A percentile compares a stretch with the other conserved stretches of the same genome.
These are phyloP conservation scores for Heliocybe sulcata DNA, from an alignment of 1,284 basidiomycete genomes.

Conservation along the genomic window DNA sequence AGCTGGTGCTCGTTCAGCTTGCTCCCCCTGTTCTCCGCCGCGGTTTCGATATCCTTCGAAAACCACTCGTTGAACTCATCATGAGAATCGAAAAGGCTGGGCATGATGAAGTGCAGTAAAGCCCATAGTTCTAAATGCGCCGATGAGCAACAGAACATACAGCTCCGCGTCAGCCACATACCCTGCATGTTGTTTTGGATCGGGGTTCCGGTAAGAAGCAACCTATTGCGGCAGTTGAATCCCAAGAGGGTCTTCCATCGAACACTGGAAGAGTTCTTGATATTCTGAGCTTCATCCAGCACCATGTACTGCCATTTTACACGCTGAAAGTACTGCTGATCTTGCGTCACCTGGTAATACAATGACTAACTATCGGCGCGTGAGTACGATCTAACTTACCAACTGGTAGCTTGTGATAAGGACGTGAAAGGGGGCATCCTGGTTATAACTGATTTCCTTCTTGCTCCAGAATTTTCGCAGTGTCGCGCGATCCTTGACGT, in stretches of 20 bases:
- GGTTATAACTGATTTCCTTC: conserved; percentile 93
- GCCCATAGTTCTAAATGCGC: conserved; percentile 88
- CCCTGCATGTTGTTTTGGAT: conserved; percentile 99
- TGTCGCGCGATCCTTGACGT: conserved; percentile 92
- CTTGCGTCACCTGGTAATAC: conserved; percentile 73
- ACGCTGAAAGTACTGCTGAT: conserved; percentile 97
- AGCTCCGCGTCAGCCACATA: conserved; percentile 24
- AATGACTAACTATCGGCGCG: not conserved
- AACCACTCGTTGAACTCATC: conserved; percentile 99
- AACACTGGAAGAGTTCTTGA: conserved; percentile 97
- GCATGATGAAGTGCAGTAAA: conserved; percentile 99
- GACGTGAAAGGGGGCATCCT: conserved; percentile 95
- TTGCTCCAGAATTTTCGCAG: conserved; percentile 98
- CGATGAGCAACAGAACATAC: conserved; percentile 8
- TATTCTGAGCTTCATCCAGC: conserved; percentile 98
- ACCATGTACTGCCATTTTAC: conserved; percentile 99
- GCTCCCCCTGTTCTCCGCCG: conserved; percentile 85
- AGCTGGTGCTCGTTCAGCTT: conserved; percentile 95
- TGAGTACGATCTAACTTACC: conserved; percentile 31
- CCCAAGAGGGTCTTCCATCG: conserved; percentile 97
- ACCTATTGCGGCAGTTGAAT: conserved; percentile 93
- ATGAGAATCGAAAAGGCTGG: conserved; percentile 97
- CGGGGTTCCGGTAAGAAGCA: conserved; percentile 95
- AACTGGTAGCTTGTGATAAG: conserved; percentile 97
- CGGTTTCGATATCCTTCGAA: conserved; percentile 98